Conservation (phyloP, 176 grass and related monocot genomes). For the Alopecurus myosuroides region DNA sequence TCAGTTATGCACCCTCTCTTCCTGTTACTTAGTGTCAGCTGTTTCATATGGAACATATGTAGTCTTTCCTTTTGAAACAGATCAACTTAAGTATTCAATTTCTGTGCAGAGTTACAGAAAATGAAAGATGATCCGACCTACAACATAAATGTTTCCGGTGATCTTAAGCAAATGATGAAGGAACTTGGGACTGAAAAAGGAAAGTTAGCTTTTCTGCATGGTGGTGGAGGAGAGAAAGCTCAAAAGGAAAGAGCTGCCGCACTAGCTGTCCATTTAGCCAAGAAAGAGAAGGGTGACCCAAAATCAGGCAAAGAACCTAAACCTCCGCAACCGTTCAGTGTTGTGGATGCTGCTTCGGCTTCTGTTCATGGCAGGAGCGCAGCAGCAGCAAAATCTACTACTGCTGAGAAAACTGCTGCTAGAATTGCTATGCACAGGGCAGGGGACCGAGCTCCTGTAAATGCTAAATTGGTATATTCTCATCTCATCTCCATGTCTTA, state of each 20-base stretch:
- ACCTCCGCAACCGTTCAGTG: slow-evolving; percentile 68
- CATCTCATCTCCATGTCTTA: slow-evolving; percentile 15
- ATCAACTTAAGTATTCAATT: background rate
- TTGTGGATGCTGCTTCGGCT: slow-evolving; percentile 98
- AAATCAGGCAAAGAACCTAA: slow-evolving; percentile 65
- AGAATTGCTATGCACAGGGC: slow-evolving; percentile 92
- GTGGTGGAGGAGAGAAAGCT: slow-evolving; percentile 89
- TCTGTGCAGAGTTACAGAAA: slow-evolving; percentile 58
- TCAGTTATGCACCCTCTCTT: slow-evolving; percentile 8
- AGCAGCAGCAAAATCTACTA: slow-evolving; percentile 77
- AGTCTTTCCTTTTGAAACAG: background rate
- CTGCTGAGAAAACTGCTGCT: slow-evolving; percentile 87
- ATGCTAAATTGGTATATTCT: slow-evolving; percentile 79
- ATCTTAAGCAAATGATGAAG: slow-evolving; percentile 95
- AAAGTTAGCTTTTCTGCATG: slow-evolving; percentile 73
- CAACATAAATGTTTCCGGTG: slow-evolving; percentile 94
- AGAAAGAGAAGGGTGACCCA: slow-evolving; percentile 50
- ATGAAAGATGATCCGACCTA: slow-evolving; percentile 94
- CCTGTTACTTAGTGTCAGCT: background rate
- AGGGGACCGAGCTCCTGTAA: slow-evolving; percentile 76
- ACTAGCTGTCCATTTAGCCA: slow-evolving; percentile 58
- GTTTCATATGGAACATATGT: slow-evolving; percentile 6
- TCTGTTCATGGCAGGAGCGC: slow-evolving; percentile 92
- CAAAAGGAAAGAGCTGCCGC: slow-evolving; percentile 91
- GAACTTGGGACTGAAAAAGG: slow-evolving; percentile 97